Evolutionary conservation across 306 rosid genomes (phyloP).

Genomic region (Styphnolobium japonicum): DNA sequence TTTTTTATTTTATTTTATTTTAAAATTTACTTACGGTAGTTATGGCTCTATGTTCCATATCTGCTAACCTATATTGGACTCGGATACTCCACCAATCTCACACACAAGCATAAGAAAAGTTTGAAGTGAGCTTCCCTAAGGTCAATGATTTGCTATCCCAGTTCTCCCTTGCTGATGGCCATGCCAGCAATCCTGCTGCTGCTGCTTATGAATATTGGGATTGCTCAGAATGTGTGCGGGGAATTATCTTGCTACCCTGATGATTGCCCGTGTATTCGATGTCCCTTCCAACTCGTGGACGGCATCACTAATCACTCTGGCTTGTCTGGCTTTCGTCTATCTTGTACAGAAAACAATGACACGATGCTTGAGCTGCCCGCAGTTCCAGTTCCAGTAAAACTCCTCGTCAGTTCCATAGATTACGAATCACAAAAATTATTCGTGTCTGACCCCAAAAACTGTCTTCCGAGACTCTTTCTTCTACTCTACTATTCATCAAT

Average conservation of each 20-base stretch:
- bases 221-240: not conserved
- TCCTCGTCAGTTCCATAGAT: not conserved
- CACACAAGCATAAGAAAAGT: no score
- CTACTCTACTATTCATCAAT: not conserved
- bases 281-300: no score
- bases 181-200: not conserved
- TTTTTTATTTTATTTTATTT: no score
- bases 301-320: no score
- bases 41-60: no score
- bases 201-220: not conserved
- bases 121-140: no score
- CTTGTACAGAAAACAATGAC: not conserved
- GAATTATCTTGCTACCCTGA: no score
- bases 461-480: conserved; percentile 1
- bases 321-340: no score
- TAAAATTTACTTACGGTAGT: no score
- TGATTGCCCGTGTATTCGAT: not conserved
- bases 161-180: not conserved
- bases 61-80: no score
- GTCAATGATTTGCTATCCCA: not conserved
- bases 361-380: not conserved
- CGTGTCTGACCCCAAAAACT: not conserved
- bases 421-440: not conserved
- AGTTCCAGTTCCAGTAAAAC: not conserved
- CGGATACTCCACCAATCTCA: not conserved